Conservation (phyloP, 129 eudicot genomes). For the Daucus carota region DNA sequence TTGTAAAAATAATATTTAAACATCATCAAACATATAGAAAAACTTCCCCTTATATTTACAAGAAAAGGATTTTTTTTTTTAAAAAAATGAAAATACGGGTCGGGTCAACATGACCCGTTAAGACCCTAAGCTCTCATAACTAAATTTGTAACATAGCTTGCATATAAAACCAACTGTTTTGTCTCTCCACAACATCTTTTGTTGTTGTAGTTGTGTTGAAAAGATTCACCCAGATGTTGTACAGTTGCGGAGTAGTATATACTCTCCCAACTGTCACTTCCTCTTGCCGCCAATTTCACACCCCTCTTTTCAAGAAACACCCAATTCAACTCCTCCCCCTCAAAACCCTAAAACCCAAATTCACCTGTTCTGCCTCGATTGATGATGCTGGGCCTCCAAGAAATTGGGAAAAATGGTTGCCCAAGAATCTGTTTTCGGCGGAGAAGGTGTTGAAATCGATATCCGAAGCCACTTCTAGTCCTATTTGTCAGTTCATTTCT, state of each 20-base stretch:
- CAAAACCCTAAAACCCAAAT: conserved; percentile 30
- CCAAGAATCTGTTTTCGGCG: conserved; percentile 55
- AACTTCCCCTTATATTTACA: no score
- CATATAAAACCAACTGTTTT: background rate
- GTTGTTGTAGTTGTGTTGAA: background rate
- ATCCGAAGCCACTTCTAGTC: conserved; percentile 85
- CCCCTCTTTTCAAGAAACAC: conserved; percentile 27
- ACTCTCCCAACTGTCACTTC: conserved; percentile 24
- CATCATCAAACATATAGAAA: no score
- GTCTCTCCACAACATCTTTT: background rate
- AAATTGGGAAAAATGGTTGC: conserved; percentile 53
- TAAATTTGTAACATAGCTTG: background rate
- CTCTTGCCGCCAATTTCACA: conserved; percentile 12
- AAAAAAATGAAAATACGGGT: background rate
- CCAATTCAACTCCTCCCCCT: conserved; percentile 9
- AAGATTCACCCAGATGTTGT: conserved; percentile 37
- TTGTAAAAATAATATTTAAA: no score
- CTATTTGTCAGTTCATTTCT: conserved; percentile 88
- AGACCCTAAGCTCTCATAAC: background rate
- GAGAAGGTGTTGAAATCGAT: conserved; percentile 69
- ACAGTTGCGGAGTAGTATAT: conserved; percentile 28
- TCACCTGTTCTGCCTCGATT: conserved; percentile 27
- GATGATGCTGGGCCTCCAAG: conserved; percentile 20
- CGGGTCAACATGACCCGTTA: background rate
- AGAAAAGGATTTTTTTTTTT: no score